These are phyloP conservation scores for Pistacia vera DNA, from an alignment of 345 rosid species.

Conservation along the genomic window DNA sequence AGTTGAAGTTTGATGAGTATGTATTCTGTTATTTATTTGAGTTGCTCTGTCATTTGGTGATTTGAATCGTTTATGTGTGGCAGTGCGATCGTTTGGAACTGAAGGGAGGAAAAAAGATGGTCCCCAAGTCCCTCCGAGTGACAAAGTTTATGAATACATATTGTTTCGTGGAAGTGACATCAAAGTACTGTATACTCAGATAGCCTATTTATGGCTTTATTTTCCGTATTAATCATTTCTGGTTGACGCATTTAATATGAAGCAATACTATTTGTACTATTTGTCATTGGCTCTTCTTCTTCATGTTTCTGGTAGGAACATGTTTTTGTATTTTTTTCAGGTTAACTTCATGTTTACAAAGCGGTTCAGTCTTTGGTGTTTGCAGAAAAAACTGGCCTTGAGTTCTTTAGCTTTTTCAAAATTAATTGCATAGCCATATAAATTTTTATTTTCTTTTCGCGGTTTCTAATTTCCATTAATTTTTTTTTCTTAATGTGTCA, in stretches of 20 bases:
- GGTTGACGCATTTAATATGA: too few species aligned
- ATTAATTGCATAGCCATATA: neutral
- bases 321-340: too few species aligned
- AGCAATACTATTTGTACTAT: neutral
- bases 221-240: neutral
- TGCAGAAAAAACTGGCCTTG: neutral
- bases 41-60: neutral
- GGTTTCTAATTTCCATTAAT: neutral
- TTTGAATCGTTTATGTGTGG: slow-evolving; percentile 13
- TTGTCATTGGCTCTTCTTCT: neutral
- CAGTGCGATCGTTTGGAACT: slow-evolving; percentile 79
- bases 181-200: slow-evolving; percentile 39
- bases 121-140: slow-evolving; percentile 59
- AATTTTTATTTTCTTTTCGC: neutral
- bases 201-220: neutral
- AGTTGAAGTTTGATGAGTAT: too few species aligned
- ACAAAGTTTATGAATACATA: slow-evolving; percentile 68
- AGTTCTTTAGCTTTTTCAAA: neutral
- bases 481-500: neutral
- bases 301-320: too few species aligned
- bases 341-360: neutral
- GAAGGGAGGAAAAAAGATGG: slow-evolving; percentile 77
- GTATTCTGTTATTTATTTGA: neutral
- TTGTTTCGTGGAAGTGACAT: slow-evolving; percentile 71
- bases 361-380: neutral